phyloP scores from a whole-genome alignment of 805 yeast genomes.

The Candida pseudoglaebosa region DNA sequence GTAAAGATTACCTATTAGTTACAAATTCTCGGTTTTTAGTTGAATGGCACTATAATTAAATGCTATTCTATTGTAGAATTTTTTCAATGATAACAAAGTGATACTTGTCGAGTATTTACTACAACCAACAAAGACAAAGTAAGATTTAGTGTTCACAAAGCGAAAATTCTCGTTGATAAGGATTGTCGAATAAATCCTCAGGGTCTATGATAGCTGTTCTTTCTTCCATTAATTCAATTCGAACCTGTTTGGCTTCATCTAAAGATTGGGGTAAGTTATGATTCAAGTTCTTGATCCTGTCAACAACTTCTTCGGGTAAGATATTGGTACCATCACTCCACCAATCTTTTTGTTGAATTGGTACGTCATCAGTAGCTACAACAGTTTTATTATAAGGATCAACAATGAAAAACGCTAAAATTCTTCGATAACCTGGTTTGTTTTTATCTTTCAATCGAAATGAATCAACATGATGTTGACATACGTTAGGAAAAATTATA shows the following conservation, averaged over 20 bases:
- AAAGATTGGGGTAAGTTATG: constrained; percentile 16
- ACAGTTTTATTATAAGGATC: constrained; percentile 32
- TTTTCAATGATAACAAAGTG: too few species aligned
- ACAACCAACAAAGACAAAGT: too few species aligned
- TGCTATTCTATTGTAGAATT: too few species aligned
- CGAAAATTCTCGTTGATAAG: constrained; percentile 20
- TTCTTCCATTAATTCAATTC: constrained; percentile 31
- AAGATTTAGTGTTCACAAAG: constrained; percentile 36
- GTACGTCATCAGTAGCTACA: constrained; percentile 26
- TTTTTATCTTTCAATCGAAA: constrained; percentile 33
- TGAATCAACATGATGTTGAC: constrained; percentile 38
- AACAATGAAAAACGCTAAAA: constrained; percentile 37
- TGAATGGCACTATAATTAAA: too few species aligned
- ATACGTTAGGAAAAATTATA: constrained; percentile 35
- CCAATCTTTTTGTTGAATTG: constrained; percentile 38
- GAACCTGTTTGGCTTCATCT: constrained; percentile 21
- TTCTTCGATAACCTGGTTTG: constrained; percentile 35
- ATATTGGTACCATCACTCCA: constrained; percentile 13
- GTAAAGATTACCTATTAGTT: too few species aligned
- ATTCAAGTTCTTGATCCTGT: constrained; percentile 6
- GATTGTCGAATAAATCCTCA: constrained; percentile 12
- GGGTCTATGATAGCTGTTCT: constrained; percentile 14
- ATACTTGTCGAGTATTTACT: too few species aligned
- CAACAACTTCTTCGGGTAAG: constrained; percentile 5
- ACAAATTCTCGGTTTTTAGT: too few species aligned